Conservation (phyloP, 2,329 filamentous ascomycete species). For the Chrysoporthe deuterocubensis region DNA sequence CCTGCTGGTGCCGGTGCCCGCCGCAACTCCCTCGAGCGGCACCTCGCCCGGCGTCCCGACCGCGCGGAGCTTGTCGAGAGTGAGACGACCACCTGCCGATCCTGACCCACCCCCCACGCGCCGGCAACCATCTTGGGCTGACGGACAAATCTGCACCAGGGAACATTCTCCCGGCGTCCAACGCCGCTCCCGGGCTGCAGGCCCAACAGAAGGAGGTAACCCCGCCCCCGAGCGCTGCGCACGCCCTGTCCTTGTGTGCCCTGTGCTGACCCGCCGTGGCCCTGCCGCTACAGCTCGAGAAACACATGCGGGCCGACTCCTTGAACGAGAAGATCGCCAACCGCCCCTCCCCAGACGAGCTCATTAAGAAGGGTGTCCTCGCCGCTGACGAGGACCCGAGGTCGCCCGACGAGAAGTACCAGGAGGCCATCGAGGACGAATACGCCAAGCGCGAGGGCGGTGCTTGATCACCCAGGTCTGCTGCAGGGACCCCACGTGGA, state of each 20-base stretch:
- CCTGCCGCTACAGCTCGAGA: conserved; percentile 62
- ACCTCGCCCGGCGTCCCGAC: conserved; percentile 73
- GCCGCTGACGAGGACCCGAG: conserved; percentile 62
- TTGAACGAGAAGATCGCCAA: conserved; percentile 85
- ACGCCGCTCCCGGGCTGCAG: conserved; percentile 76
- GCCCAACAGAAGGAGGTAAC: conserved; percentile 75
- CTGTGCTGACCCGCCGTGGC: conserved; percentile 7
- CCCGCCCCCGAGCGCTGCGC: neutral
- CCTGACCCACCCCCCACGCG: neutral
- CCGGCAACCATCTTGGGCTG: conserved; percentile 14
- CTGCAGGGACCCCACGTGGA: neutral
- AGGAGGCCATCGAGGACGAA: conserved; percentile 66
- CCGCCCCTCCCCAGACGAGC: conserved; percentile 74
- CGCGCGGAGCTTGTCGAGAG: conserved; percentile 80
- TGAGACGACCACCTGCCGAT: conserved; percentile 48
- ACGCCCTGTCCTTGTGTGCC: neutral
- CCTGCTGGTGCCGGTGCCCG: conserved; percentile 50
- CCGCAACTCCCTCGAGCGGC: conserved; percentile 74
- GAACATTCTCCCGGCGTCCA: conserved; percentile 84
- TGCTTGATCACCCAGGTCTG: conserved; percentile 45
- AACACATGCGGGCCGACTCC: conserved; percentile 83
- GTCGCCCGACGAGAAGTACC: conserved; percentile 59
- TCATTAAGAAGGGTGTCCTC: conserved; percentile 81
- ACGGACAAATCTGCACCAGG: conserved; percentile 49
- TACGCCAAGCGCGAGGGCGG: conserved; percentile 67